Conservation (phyloP, 176 grass and related monocot genomes). For the Ensete glaucum region DNA sequence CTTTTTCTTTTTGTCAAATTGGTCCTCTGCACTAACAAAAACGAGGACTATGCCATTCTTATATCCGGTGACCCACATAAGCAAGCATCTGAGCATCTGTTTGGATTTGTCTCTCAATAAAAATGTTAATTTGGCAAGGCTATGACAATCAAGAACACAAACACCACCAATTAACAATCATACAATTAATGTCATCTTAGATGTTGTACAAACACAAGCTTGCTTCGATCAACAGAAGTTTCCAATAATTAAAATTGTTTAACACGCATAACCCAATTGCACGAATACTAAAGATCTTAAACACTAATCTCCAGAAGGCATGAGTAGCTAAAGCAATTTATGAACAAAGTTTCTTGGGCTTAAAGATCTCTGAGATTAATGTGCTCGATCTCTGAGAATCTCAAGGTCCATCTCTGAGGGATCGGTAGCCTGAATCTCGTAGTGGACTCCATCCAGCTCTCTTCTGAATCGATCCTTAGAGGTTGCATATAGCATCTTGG, state of each 20-base stretch:
- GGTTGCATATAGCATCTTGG: slow-evolving; percentile 94
- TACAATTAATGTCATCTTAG: not conserved
- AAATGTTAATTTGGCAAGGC: no score
- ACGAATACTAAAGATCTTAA: not conserved
- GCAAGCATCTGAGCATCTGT: no score
- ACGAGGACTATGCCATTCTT: no score
- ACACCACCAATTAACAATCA: no score
- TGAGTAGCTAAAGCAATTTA: not conserved
- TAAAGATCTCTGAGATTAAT: slow-evolving; percentile 21
- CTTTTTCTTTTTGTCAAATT: no score
- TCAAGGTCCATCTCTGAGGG: slow-evolving; percentile 70
- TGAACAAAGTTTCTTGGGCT: not conserved
- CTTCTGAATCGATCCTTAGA: slow-evolving; percentile 84
- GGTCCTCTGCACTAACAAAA: no score
- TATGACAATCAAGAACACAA: no score
- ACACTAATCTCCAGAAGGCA: not conserved
- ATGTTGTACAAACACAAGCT: not conserved
- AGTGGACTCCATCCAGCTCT: slow-evolving; percentile 87
- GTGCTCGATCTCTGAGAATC: slow-evolving; percentile 66
- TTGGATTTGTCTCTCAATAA: no score
- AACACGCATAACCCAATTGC: not conserved
- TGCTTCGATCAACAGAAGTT: not conserved
- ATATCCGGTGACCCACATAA: no score
- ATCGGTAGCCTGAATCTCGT: slow-evolving; percentile 95
- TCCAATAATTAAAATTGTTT: not conserved